Base-by-base conservation (phyloP, 2,329 filamentous ascomycete genomes). In the Chaetomium sp. region DNA sequence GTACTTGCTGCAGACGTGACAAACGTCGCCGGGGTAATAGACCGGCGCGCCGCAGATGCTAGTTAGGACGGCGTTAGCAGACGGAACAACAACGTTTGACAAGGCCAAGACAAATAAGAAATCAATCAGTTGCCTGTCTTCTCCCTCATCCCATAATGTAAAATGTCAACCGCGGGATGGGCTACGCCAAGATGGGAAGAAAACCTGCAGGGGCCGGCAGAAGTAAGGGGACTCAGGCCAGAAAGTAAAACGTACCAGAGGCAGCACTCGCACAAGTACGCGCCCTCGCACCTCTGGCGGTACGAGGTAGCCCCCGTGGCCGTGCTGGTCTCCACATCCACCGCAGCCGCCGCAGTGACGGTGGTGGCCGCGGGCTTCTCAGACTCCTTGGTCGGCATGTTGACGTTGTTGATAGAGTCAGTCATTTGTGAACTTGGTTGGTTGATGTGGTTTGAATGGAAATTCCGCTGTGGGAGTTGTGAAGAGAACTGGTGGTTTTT, bases 21-120 rank as follows among this genome's bases (percentile, higher is more conserved):
- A 70, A 10, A 70, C 13, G 19, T 70, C 68, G 35, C 68, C 67
- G 1, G 65, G 63, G 27, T 55, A 62, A 1, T 68, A 35, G 7
- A 70, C 68, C 2, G 55, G 45, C 7, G 31, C 47, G 21, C 68
- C 68, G 25, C 68, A 70, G 31, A 21, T 49, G 54, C 65, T 66
- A 13, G 31, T 23, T 23, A 19, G 2, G 10, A 9, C 29, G 42
- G 5, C 12, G 25, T 61, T 21, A 60, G 57, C 45, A 8, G 21
- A 45, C 13, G 31, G 3, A 45, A 8, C 10, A 45, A 23, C 45
- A 47, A 35, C 23, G n/a, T 54, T 23, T 10, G 4, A 33, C 10
- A 47, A 45, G 8, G 35, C 6, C 2, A 21, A 50, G 29, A 27
- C n/a, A 4, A 29, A 13, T 13, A 25, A 13, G 12, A 4, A 58